phyloP scores from a whole-genome alignment of 257 asterid species.

The Capsicum baccatum region DNA sequence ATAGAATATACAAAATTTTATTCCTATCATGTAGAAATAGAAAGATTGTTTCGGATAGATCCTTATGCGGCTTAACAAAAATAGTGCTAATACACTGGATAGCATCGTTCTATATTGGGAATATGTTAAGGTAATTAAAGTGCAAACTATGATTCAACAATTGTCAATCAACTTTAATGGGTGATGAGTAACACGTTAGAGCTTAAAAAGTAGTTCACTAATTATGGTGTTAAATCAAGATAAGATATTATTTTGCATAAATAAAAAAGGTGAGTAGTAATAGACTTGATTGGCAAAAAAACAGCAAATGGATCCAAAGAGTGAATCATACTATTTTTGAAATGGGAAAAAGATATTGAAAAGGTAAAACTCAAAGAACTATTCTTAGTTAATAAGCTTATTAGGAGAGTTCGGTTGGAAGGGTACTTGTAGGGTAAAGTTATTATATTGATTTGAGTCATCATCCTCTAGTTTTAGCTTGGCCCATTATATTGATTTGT shows the following conservation, averaged over 20 bases:
- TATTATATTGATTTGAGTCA: conserved; percentile 26
- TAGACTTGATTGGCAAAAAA: conserved; percentile 12
- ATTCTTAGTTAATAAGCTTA: background rate
- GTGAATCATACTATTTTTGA: background rate
- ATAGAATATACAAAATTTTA: background rate
- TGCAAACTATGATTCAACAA: background rate
- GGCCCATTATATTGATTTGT: background rate
- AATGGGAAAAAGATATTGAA: background rate
- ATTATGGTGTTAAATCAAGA: conserved; percentile 42
- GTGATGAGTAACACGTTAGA: background rate
- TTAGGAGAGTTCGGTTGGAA: conserved; percentile 44
- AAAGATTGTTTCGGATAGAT: background rate
- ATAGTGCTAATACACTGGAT: background rate
- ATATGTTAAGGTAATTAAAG: background rate
- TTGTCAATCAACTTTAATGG: conserved; percentile 32
- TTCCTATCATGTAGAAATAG: background rate
- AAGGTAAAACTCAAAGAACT: background rate
- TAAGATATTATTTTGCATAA: conserved; percentile 32
- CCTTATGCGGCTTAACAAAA: background rate
- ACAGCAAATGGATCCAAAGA: conserved; percentile 22
- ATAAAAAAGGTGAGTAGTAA: conserved; percentile 14
- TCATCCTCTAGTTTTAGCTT: background rate
- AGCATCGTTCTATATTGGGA: conserved; percentile 24
- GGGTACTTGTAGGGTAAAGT: conserved; percentile 48
- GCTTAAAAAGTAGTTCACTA: conserved; percentile 30